Base-by-base conservation (phyloP, 2,329 filamentous ascomycete genomes). In the Penicillium thymicola region DNA sequence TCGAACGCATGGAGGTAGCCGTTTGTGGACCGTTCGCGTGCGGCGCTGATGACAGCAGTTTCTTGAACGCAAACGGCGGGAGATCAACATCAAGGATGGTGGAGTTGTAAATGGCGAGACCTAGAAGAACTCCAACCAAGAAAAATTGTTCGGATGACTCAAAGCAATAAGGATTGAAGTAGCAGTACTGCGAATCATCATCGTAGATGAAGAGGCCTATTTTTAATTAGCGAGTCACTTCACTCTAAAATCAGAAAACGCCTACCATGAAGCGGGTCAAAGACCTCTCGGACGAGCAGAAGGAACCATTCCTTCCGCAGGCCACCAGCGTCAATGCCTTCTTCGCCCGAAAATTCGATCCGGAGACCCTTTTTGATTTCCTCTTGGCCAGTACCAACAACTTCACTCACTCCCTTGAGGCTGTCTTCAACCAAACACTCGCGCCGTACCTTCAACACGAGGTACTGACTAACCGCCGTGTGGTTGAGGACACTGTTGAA, bases 301-400 rank as follows among this genome's bases (percentile, higher is more conserved):
- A 96, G 76, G 70, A 97, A 97, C 92, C 92, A 97, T 75, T 97
- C 92, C 72, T 97, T 97, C 55, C 91, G 85, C 54, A 96, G 79
- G 0, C 92, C 92, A 37, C 92, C 92, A 5, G 89, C 91, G 76
- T 97, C 92, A 49, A 96, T 86, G 5, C 92, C 92, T 73, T 97
- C 92, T 75, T 97, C 92, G 32, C 90, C 92, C 32, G 83, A 81
- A 65, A 97, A 97, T 58, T 89, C 86, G 58, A 97, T 94, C 18
- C 89, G 85, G 28, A 97, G 77, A 0, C 89, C 89, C 72, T 96
- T 97, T 73, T 96, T 96, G 71, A 96, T 87, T 60, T 96, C 92
- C 65, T 93, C 90, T 51, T 87, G 84, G 13, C 89, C 86, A 52
- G 87, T 85, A 14, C 91, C 90, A 51, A 96, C 87, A 25, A 91